A percentile compares a stretch with the other conserved stretches of the same genome.
phyloP scores from a whole-genome alignment of 495 filamentous ascomycete species.

The Lineolata rhizophorae region DNA sequence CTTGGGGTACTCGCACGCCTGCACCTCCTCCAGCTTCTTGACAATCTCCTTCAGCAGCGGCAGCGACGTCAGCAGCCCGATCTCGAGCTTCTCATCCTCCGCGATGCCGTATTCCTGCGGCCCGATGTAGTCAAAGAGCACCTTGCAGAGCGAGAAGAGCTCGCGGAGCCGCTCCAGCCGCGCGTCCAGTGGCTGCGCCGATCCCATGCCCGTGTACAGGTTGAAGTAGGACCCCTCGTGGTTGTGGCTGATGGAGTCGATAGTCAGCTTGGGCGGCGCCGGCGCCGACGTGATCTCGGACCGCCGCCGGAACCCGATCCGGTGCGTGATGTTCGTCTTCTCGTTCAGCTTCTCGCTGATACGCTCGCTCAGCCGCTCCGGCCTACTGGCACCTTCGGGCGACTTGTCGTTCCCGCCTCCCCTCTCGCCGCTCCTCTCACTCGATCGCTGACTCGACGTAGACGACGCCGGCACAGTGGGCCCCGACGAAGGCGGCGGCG shows the following conservation, averaged over 20 bases:
- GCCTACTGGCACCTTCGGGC: too few relatives aligned
- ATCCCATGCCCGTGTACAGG: slow-evolving; percentile 44
- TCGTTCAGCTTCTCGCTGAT: background rate
- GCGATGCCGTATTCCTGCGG: slow-evolving; percentile 96
- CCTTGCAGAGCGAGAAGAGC: slow-evolving; percentile 78
- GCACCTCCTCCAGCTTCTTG: slow-evolving; percentile 87
- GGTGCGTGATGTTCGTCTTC: slow-evolving; percentile 14
- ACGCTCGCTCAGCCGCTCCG: background rate
- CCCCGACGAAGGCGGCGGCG: background rate
- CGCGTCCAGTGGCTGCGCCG: slow-evolving; percentile 48
- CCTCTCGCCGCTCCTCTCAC: background rate
- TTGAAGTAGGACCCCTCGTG: slow-evolving; percentile 56
- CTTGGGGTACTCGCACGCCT: slow-evolving; percentile 79
- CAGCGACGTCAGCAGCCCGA: slow-evolving; percentile 80
- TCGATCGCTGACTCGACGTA: background rate
- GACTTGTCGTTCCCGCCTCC: background rate
- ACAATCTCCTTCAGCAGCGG: slow-evolving; percentile 92
- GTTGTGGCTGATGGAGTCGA: slow-evolving; percentile 3
- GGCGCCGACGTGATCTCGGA: slow-evolving; percentile 9
- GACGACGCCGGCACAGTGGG: background rate
- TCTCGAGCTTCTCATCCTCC: slow-evolving; percentile 87
- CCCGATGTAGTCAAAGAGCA: slow-evolving; percentile 93
- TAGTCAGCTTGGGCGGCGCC: slow-evolving; percentile 2
- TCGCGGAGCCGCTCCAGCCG: slow-evolving; percentile 75
- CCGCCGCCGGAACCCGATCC: slow-evolving; percentile 18